A percentile compares a stretch with the other conserved stretches of the same genome.
phyloP scores from a whole-genome alignment of 495 filamentous ascomycete genomes.

The Tuber calosporum region DNA sequence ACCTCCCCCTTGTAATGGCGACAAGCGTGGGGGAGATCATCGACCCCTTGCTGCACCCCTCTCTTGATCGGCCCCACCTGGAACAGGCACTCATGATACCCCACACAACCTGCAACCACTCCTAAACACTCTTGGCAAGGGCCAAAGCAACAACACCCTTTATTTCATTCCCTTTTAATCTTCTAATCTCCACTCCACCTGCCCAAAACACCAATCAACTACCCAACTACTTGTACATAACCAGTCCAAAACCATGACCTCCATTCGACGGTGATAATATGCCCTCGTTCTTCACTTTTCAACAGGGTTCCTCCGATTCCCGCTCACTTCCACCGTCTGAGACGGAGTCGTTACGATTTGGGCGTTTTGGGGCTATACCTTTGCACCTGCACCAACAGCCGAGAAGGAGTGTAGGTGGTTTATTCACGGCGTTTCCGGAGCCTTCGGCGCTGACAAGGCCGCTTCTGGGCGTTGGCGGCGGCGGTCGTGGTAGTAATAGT shows the following conservation, averaged over 20 bases:
- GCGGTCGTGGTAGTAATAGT: background rate
- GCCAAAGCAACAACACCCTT: background rate
- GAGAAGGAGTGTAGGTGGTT: constrained; percentile 30
- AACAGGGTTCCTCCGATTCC: constrained; percentile 53
- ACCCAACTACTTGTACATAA: background rate
- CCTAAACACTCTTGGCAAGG: background rate
- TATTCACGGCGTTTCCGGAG: constrained; percentile 28
- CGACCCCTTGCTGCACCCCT: background rate
- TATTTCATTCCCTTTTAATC: background rate
- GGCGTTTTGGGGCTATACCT: constrained; percentile 55
- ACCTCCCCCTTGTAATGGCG: background rate
- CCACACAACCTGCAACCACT: background rate
- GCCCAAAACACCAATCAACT: background rate
- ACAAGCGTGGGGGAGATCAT: background rate
- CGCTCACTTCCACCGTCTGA: constrained; percentile 44
- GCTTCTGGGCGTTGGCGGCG: background rate
- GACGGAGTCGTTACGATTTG: constrained; percentile 50
- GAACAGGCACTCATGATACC: background rate
- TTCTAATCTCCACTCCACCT: background rate
- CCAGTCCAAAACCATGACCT: background rate
- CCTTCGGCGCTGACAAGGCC: constrained; percentile 32
- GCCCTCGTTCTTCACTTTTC: constrained; percentile 58
- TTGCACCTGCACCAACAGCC: constrained; percentile 1
- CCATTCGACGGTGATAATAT: constrained; percentile 20
- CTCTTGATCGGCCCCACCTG: background rate